Conservation (phyloP, 2,329 filamentous ascomycete genomes). For the Epichloe scottii region DNA sequence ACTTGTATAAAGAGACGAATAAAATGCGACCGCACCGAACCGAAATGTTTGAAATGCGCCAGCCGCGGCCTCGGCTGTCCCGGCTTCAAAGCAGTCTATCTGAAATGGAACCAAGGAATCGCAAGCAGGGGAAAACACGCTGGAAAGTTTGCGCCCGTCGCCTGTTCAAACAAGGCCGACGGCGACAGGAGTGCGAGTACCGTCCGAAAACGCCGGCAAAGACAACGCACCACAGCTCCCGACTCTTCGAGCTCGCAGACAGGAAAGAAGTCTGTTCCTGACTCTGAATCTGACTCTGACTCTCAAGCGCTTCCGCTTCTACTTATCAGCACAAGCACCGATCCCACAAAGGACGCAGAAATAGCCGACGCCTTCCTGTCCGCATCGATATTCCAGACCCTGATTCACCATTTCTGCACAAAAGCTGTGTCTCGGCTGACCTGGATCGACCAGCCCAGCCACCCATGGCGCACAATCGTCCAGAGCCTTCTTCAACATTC, state of each 20-base stretch:
- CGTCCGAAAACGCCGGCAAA: not conserved
- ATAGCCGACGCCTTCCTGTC: not conserved
- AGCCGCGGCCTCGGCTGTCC: constrained; percentile 9
- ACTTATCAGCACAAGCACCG: not conserved
- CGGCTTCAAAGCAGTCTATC: constrained; percentile 9
- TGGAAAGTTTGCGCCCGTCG: constrained; percentile 7
- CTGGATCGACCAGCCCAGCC: constrained; percentile 11
- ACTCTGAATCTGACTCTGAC: not conserved
- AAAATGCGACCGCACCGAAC: constrained; percentile 12
- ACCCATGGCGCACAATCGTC: constrained; percentile 10
- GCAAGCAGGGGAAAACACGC: constrained; percentile 11
- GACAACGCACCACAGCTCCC: not conserved
- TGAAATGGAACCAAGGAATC: constrained; percentile 13
- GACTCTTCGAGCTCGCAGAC: not conserved
- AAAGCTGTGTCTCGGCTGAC: constrained; percentile 10
- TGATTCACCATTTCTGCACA: constrained; percentile 10
- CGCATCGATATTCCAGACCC: constrained; percentile 6
- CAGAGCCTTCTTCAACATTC: constrained; percentile 7
- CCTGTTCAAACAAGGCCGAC: not conserved
- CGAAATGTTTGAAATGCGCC: constrained; percentile 10
- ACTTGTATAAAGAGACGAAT: constrained; percentile 11
- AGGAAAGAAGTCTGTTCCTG: not conserved
- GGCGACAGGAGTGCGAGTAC: not conserved
- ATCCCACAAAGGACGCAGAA: not conserved
- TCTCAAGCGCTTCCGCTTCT: not conserved